phyloP scores from a whole-genome alignment of 2,329 filamentous ascomycete genomes.

The Pseudophaeomoniella oleicola region DNA sequence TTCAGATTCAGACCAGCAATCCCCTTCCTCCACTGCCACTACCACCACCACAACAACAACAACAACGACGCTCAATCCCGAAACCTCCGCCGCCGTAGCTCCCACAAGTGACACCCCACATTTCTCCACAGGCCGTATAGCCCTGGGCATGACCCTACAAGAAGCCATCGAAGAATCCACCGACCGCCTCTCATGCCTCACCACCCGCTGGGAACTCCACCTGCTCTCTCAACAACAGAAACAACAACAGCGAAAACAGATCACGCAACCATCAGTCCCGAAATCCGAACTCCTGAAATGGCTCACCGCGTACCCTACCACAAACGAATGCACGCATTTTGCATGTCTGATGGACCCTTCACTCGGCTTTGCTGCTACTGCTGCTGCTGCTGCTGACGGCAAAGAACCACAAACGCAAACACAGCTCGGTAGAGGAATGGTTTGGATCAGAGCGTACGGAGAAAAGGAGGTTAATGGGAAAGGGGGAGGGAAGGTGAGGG shows the following conservation, averaged over 20 bases:
- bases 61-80: conserved; percentile 11
- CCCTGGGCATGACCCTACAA: neutral
- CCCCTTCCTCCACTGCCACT: conserved; percentile 19
- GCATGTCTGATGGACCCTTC: conserved; percentile 13
- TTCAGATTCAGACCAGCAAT: conserved; percentile 19
- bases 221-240: conserved; percentile 2
- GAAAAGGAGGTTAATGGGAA: neutral
- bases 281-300: conserved; percentile 27
- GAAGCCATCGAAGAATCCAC: conserved; percentile 4
- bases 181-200: neutral
- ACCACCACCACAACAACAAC: conserved; percentile 21
- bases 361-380: neutral
- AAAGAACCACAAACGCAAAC: neutral
- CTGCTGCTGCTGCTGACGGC: neutral
- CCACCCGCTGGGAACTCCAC: conserved; percentile 2
- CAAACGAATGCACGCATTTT: conserved; percentile 45
- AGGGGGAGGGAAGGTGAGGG: neutral
- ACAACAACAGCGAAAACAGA: conserved; percentile 9
- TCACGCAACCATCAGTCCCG: conserved; percentile 14
- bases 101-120: neutral
- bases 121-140: neutral
- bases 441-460: neutral
- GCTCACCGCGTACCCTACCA: conserved; percentile 37
- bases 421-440: neutral
- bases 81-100: conserved; percentile 1